These are phyloP conservation scores for Straminergon stramineum DNA, from an alignment of 225 moss, liverwort and hornwort species.

Conservation along the genomic window DNA sequence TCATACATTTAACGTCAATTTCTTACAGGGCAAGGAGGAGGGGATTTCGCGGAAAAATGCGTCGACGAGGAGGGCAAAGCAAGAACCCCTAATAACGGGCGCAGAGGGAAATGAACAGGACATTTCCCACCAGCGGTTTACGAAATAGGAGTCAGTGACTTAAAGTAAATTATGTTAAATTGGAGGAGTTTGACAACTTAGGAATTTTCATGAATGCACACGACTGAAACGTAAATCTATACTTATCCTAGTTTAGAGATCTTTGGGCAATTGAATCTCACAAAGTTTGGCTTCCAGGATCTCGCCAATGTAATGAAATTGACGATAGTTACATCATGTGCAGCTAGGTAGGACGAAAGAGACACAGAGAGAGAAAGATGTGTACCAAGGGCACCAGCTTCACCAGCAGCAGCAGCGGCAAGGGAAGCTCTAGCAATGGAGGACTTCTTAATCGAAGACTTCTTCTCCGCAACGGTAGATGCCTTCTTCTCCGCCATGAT, in stretches of 20 bases:
- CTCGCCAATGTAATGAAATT: not conserved
- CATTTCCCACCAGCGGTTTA: not conserved
- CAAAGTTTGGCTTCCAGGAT: not conserved
- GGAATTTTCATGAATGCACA: not conserved
- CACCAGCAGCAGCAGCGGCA: not conserved
- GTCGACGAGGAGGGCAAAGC: too few species aligned
- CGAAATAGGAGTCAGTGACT: too few species aligned
- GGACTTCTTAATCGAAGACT: slow-evolving; percentile 3
- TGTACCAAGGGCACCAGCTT: not conserved
- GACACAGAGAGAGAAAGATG: not conserved
- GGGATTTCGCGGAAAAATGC: not conserved
- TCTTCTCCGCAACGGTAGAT: not conserved
- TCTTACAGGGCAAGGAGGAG: not conserved
- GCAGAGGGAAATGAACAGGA: not conserved
- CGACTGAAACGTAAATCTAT: not conserved
- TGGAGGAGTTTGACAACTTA: too few species aligned
- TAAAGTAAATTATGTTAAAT: not conserved
- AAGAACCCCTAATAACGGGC: not conserved
- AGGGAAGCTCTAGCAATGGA: not conserved
- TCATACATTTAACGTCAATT: not conserved
- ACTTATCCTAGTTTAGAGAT: not conserved
- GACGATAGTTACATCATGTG: not conserved
- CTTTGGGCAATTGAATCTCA: too few species aligned
- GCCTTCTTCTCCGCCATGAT: slow-evolving; percentile 16
- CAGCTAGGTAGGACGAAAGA: not conserved